Conservation (phyloP, 345 rosid genomes). For the Camelina laxa region DNA sequence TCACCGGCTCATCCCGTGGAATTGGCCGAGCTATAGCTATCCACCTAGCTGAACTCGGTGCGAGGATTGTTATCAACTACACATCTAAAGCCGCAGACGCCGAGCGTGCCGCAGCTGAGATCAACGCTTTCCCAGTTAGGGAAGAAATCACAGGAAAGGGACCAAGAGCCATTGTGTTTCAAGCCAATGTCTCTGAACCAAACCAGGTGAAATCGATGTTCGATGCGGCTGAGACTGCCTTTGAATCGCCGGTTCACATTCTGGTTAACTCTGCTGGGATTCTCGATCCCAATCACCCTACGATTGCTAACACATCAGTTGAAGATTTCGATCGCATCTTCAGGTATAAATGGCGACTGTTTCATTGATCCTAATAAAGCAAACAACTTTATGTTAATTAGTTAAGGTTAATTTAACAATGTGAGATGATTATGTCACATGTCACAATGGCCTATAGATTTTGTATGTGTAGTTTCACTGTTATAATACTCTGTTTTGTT, state of each 20-base stretch:
- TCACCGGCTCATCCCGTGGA: slow-evolving; percentile 74
- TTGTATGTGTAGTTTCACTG: not conserved
- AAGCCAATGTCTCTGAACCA: slow-evolving; percentile 64
- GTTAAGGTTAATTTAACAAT: not conserved
- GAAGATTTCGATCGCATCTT: slow-evolving; percentile 63
- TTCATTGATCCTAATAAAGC: not conserved
- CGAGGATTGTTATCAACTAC: slow-evolving; percentile 59
- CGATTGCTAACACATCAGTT: slow-evolving; percentile 53
- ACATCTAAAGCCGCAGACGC: slow-evolving; percentile 58
- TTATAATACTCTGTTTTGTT: slow-evolving; percentile 5
- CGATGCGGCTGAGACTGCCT: slow-evolving; percentile 58
- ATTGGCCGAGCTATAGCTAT: slow-evolving; percentile 64
- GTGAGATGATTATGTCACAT: not conserved
- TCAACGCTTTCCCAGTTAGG: slow-evolving; percentile 47
- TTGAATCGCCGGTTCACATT: slow-evolving; percentile 56
- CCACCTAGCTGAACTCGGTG: slow-evolving; percentile 74
- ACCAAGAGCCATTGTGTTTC: slow-evolving; percentile 51
- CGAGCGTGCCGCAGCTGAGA: slow-evolving; percentile 53
- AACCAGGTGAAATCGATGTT: slow-evolving; percentile 66
- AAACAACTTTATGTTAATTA: not conserved
- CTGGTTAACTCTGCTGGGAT: slow-evolving; percentile 65
- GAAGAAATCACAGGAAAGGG: slow-evolving; percentile 34
- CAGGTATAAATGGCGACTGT: slow-evolving; percentile 5
- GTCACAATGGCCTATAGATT: not conserved
- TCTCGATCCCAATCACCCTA: slow-evolving; percentile 57